These are phyloP conservation scores for Phytophthora hibernalis DNA, from an alignment of 352 stramenopile genomes.

Conservation along the genomic window DNA sequence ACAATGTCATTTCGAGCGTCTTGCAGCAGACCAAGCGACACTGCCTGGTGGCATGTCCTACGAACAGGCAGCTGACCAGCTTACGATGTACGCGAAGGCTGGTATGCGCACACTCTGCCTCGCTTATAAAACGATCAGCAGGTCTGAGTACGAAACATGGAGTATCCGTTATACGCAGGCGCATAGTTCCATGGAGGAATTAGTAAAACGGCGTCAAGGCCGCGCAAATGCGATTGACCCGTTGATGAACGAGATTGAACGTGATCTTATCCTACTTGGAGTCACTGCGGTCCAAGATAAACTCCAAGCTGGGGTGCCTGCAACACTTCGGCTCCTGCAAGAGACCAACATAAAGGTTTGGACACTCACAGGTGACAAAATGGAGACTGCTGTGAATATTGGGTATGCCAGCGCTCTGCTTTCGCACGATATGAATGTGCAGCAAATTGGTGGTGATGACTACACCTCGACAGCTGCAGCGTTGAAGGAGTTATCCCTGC, in stretches of 20 bases:
- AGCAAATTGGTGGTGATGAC: slow-evolving; percentile 66
- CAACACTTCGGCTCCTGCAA: slow-evolving; percentile 85
- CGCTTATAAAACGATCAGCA: slow-evolving; percentile 65
- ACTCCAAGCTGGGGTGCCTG: slow-evolving; percentile 91
- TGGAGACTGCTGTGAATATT: slow-evolving; percentile 96
- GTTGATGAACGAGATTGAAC: slow-evolving; percentile 87
- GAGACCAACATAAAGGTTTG: slow-evolving; percentile 94
- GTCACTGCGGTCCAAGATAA: slow-evolving; percentile 95
- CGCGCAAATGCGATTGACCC: slow-evolving; percentile 73
- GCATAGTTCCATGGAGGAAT: slow-evolving; percentile 67
- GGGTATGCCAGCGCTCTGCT: slow-evolving; percentile 92
- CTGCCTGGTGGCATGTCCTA: slow-evolving; percentile 29
- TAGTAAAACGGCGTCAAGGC: slow-evolving; percentile 76
- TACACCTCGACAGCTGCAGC: slow-evolving; percentile 61
- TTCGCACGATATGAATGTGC: slow-evolving; percentile 78
- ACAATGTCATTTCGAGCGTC: slow-evolving; percentile 84
- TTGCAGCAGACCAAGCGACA: slow-evolving; percentile 43
- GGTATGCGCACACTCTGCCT: slow-evolving; percentile 86
- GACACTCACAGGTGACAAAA: slow-evolving; percentile 96
- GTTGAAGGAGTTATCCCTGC: slow-evolving; percentile 57
- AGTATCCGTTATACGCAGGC: slow-evolving; percentile 62
- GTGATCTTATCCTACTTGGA: slow-evolving; percentile 79
- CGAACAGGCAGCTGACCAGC: slow-evolving; percentile 49
- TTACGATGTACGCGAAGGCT: slow-evolving; percentile 69
- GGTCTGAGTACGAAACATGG: slow-evolving; percentile 63